These are phyloP conservation scores for Boletales sp. DNA, from an alignment of 768 basidiomycete species.

Conservation along the genomic window DNA sequence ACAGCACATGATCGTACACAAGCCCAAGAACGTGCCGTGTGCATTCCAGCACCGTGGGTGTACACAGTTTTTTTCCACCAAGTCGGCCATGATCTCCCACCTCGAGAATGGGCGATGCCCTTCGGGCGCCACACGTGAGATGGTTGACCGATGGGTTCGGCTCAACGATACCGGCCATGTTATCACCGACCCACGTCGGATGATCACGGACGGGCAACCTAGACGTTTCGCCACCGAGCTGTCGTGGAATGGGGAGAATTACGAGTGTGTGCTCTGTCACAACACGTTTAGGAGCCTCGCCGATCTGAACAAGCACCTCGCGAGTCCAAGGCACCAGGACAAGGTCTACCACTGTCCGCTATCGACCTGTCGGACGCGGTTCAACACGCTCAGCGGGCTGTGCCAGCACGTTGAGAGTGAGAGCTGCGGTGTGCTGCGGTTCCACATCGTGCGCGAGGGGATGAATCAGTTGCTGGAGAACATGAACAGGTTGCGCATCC, in stretches of 20 bases:
- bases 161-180: slow-evolving; percentile 42
- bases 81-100: slow-evolving; percentile 56
- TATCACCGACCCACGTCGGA: slow-evolving; percentile 54
- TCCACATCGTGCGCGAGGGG: slow-evolving; percentile 37
- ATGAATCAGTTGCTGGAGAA: slow-evolving; percentile 34
- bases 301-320: slow-evolving; percentile 58
- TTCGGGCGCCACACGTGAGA: slow-evolving; percentile 44
- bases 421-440: slow-evolving; percentile 43
- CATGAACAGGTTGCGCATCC: slow-evolving; percentile 10
- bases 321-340: slow-evolving; percentile 56
- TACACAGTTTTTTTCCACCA: slow-evolving; percentile 43
- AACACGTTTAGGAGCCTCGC: slow-evolving; percentile 35
- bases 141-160: slow-evolving; percentile 35
- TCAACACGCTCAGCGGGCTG: slow-evolving; percentile 53
- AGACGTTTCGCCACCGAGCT: slow-evolving; percentile 31
- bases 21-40: slow-evolving; percentile 36
- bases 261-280: slow-evolving; percentile 67
- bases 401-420: slow-evolving; percentile 52
- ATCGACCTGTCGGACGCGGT: slow-evolving; percentile 39
- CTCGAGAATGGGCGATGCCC: slow-evolving; percentile 57
- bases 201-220: slow-evolving; percentile 34
- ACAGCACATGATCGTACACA: too few relatives aligned
- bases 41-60: slow-evolving; percentile 40
- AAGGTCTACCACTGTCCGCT: slow-evolving; percentile 55
- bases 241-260: slow-evolving; percentile 43